phyloP scores from a whole-genome alignment of 2,329 filamentous ascomycete species.

The Aspergillus jensenii region DNA sequence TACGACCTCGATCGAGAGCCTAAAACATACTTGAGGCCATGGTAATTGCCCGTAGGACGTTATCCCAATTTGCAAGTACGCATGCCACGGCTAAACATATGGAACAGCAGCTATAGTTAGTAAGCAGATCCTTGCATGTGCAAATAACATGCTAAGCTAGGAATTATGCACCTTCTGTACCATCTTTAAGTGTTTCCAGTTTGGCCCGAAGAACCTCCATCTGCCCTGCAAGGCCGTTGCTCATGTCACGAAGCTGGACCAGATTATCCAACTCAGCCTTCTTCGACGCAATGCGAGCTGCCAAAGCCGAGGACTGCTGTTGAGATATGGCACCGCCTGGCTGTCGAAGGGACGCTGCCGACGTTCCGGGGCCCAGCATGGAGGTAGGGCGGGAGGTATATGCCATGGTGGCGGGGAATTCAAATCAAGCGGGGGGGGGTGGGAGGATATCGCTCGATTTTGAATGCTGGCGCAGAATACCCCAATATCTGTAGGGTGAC shows the following conservation, averaged over 20 bases:
- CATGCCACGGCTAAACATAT: conserved; percentile 57
- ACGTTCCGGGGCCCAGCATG: conserved; percentile 28
- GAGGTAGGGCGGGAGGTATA: conserved; percentile 37
- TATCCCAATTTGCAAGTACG: conserved; percentile 68
- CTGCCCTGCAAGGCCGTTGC: conserved; percentile 60
- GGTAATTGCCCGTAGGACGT: conserved; percentile 62
- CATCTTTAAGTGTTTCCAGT: conserved; percentile 59
- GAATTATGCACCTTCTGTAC: conserved; percentile 55
- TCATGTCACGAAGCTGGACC: conserved; percentile 61
- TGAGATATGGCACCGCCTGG: conserved; percentile 31
- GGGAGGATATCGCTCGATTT: background rate
- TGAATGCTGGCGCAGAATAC: background rate
- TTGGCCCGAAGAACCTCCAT: conserved; percentile 64
- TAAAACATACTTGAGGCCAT: conserved; percentile 61
- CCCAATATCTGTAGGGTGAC: background rate
- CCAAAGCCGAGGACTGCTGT: conserved; percentile 57
- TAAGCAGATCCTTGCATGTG: background rate
- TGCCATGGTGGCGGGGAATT: conserved; percentile 29
- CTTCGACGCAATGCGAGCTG: conserved; percentile 63
- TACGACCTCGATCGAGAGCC: background rate
- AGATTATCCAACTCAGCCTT: conserved; percentile 63
- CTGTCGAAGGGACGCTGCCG: conserved; percentile 32
- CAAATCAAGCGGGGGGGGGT: background rate
- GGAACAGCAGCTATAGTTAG: background rate
- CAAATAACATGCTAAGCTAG: background rate